These are phyloP conservation scores for Pascua sp. DNA, from an alignment of 1,284 basidiomycete genomes.

Conservation along the genomic window DNA sequence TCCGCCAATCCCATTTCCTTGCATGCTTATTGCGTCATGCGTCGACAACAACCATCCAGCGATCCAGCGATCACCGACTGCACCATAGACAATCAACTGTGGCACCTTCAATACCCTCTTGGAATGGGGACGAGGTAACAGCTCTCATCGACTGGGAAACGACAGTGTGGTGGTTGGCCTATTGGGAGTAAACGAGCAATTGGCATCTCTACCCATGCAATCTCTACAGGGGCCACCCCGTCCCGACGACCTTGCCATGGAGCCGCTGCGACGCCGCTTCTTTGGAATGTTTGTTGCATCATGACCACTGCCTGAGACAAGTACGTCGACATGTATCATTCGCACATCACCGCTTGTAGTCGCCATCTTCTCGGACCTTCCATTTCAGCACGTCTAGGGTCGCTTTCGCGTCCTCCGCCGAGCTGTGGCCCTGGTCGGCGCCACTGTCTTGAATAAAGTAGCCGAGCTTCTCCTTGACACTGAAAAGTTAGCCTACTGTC, in stretches of 20 bases:
- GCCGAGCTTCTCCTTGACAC: constrained; percentile 71
- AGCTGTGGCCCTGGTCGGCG: constrained; percentile 71
- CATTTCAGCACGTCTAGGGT: constrained; percentile 73
- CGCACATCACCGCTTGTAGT: not conserved
- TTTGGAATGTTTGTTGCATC: not conserved
- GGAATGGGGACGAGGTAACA: too few species aligned
- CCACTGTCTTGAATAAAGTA: constrained; percentile 66
- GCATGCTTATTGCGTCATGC: too few species aligned
- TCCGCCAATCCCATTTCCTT: too few species aligned
- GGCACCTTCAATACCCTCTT: too few species aligned
- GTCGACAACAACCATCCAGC: too few species aligned
- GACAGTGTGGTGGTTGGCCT: too few species aligned
- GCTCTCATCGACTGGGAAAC: too few species aligned
- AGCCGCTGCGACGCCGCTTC: not conserved
- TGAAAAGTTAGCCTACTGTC: constrained; percentile 34
- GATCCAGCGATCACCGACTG: too few species aligned
- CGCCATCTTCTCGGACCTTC: constrained; percentile 44
- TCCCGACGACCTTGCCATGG: not conserved
- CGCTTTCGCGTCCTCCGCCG: constrained; percentile 74
- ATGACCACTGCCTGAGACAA: not conserved
- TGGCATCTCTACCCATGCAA: too few species aligned
- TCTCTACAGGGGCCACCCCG: too few species aligned
- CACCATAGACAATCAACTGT: too few species aligned
- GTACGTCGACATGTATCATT: not conserved
- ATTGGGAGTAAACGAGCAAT: too few species aligned